Percentiles rank a stretch among this genome's conserved stretches.
Evolutionary conservation across 805 yeast species (phyloP).

Genomic region (Suhomyces canberraensis): DNA sequence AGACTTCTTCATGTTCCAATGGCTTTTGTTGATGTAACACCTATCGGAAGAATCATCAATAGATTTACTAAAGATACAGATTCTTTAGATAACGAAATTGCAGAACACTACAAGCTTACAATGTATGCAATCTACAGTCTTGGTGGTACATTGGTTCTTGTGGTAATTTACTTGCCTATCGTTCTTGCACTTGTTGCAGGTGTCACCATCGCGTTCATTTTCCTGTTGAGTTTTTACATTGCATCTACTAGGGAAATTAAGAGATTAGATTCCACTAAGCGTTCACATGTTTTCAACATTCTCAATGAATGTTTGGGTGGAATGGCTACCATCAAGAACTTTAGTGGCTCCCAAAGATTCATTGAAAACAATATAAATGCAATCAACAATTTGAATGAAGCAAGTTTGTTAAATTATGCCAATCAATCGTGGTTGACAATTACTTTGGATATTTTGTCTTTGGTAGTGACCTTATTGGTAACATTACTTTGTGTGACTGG

Average conservation of each 20-base stretch:
- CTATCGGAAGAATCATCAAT: slow-evolving; percentile 81
- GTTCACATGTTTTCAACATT: slow-evolving; percentile 67
- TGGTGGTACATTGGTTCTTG: no score
- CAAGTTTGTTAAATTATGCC: slow-evolving; percentile 59
- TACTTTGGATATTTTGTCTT: slow-evolving; percentile 54
- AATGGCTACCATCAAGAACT: slow-evolving; percentile 59
- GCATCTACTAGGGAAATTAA: slow-evolving; percentile 73
- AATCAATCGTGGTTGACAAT: slow-evolving; percentile 72
- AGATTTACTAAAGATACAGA: slow-evolving; percentile 88
- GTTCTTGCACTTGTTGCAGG: slow-evolving; percentile 64
- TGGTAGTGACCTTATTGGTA: slow-evolving; percentile 35
- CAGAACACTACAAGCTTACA: slow-evolving; percentile 63
- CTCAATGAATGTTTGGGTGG: slow-evolving; percentile 72
- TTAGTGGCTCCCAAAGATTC: slow-evolving; percentile 46
- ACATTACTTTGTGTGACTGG: slow-evolving; percentile 57
- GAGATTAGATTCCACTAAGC: slow-evolving; percentile 65
- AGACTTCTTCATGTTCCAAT: slow-evolving; percentile 72
- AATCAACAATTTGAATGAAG: slow-evolving; percentile 62
- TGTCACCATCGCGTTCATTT: slow-evolving; percentile 41
- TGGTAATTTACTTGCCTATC: slow-evolving; percentile 71
- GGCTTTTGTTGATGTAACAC: slow-evolving; percentile 80
- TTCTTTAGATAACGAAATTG: slow-evolving; percentile 72
- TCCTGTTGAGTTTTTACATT: slow-evolving; percentile 55
- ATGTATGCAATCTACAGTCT: slow-evolving; percentile 32
- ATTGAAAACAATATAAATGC: slow-evolving; percentile 40